These are phyloP conservation scores for Vanderwaltozyma verrucispora DNA, from an alignment of 805 yeast species.

Conservation along the genomic window DNA sequence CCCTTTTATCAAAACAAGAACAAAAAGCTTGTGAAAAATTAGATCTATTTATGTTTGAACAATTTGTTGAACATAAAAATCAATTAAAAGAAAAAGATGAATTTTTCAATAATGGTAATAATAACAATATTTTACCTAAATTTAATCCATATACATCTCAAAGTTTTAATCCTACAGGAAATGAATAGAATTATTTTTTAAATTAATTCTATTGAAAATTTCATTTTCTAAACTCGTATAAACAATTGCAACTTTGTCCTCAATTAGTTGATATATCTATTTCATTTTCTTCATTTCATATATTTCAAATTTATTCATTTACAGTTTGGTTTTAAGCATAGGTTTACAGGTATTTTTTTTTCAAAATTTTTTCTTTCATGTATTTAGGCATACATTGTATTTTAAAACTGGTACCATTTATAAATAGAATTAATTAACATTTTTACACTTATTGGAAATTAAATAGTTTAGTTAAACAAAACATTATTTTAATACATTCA, in stretches of 20 bases:
- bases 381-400: no score
- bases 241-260: not conserved
- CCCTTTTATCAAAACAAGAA: conserved; percentile 21
- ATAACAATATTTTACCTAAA: conserved; percentile 11
- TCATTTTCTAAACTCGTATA: not conserved
- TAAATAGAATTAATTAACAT: no score
- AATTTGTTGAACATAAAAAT: not conserved
- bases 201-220: not conserved
- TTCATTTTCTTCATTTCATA: no score
- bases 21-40: conserved; percentile 19
- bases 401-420: no score
- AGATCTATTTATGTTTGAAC: conserved; percentile 11
- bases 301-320: not conserved
- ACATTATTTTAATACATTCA: no score
- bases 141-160: conserved; percentile 62
- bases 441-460: no score
- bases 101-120: not conserved
- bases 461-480: no score
- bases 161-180: conserved; percentile 43
- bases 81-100: not conserved
- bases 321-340: no score
- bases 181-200: not conserved
- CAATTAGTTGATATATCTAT: no score
- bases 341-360: no score
- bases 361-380: no score